These are phyloP conservation scores for Solanum microdontum DNA, from an alignment of 257 asterid species.

Conservation along the genomic window DNA sequence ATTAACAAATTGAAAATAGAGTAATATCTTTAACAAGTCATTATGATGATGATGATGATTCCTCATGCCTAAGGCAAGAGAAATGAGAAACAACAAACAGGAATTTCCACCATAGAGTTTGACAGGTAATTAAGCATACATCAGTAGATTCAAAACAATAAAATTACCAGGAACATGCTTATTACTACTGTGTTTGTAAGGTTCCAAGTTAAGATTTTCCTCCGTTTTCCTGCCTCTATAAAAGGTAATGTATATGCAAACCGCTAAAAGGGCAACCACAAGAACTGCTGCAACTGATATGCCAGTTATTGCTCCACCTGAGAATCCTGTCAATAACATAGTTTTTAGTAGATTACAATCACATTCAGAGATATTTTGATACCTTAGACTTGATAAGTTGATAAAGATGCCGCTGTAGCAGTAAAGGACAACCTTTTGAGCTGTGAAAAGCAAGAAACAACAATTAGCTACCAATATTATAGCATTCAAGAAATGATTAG, in stretches of 20 bases:
- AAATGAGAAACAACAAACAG: not conserved
- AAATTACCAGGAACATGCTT: conserved; percentile 29
- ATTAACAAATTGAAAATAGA: not conserved
- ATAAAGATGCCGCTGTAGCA: not conserved
- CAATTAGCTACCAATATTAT: conserved; percentile 10
- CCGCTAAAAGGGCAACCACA: conserved; percentile 28
- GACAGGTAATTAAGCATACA: not conserved
- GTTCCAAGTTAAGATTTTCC: conserved; percentile 8
- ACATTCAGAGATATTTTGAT: not conserved
- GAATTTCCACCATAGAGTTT: not conserved
- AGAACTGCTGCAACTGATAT: conserved; percentile 46
- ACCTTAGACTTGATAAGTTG: conserved; percentile 5
- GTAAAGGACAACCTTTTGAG: conserved; percentile 50
- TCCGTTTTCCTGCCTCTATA: conserved; percentile 22
- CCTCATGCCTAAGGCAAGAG: not conserved
- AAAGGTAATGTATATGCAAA: conserved; percentile 31
- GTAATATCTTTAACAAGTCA: not conserved
- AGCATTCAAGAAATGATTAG: not conserved
- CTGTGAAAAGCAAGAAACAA: conserved; percentile 38
- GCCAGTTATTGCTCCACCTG: conserved; percentile 71
- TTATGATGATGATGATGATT: not conserved
- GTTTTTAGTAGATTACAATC: not conserved
- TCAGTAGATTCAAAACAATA: not conserved
- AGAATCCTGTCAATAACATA: conserved; percentile 36
- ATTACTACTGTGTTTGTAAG: conserved; percentile 9